Evolutionary conservation across 2,329 filamentous ascomycete genomes (phyloP), one percentile per base, ranked within the genome.

Genomic region (Moelleriella libera): DNA sequence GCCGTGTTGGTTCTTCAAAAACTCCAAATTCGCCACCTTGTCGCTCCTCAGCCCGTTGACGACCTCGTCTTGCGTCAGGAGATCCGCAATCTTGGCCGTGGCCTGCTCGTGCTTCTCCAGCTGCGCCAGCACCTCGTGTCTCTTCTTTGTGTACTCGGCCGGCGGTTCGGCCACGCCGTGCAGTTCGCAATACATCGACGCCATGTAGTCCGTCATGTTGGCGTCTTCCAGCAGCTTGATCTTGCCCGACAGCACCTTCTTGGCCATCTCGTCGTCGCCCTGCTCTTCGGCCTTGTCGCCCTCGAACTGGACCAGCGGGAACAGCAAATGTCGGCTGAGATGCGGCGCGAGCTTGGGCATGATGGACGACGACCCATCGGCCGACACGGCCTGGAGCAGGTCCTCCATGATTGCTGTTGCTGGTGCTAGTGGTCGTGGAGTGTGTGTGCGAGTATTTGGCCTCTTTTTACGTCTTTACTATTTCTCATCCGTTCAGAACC

Each of bases 151-250:
- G 67, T 89, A 97, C 68, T 96, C 88, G 53, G 83, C 76, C 45
- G 92, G 89, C 47, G 85, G 72, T 52, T 86, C 77, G 51, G 84
- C 75, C 54, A 88, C 78, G 58, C 82, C 76, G 71, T 97, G 81
- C 55, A 98, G 80, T 61, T 96, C 85, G 64, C 85, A 85, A 75
- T 94, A 88, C 56, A 98, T 73, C 60, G 83, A 85, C 61, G 89
- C 89, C 47, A 97, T 87, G 65, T 94, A 98, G 69, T 98, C 92
- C 60, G 85, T 92, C 92, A 98, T 98, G 75, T 97, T 96, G 61
- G 92, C 97, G 66, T 88, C 83, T 72, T 94, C 90, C 57, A 98
- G 80, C 50, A 98, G 81, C 69, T 90, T 83, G 67, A 90, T 95
- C 69, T 95, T 95, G 58, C 88, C 82, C 63, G 85, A 80, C 53